Percentiles rank a stretch among this genome's conserved stretches.
These are phyloP conservation scores for Whalleya microplaca DNA, from an alignment of 2,329 filamentous ascomycete species.

Conservation along the genomic window DNA sequence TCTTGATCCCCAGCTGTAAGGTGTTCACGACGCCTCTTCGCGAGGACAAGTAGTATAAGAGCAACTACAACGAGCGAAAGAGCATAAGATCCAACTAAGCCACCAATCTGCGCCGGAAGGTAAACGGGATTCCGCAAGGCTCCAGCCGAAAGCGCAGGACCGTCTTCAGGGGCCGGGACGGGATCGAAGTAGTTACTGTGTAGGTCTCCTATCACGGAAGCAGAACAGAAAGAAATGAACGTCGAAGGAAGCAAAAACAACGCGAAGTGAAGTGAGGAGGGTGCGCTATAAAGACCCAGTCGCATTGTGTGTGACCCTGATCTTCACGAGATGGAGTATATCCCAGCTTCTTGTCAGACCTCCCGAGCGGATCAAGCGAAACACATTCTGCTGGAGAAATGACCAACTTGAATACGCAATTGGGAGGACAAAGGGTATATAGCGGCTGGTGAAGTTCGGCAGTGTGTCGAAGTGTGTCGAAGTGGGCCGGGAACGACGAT, in stretches of 20 bases:
- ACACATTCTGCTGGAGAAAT: constrained; percentile 54
- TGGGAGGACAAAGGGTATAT: constrained; percentile 58
- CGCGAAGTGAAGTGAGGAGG: constrained; percentile 32
- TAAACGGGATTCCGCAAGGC: constrained; percentile 64
- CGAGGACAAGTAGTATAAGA: constrained; percentile 63
- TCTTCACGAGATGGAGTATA: constrained; percentile 34
- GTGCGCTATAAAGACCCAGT: constrained; percentile 38
- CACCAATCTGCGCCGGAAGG: constrained; percentile 81
- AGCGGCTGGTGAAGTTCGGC: constrained; percentile 57
- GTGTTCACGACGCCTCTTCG: constrained; percentile 57
- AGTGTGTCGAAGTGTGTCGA: constrained; percentile 49
- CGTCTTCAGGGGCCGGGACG: constrained; percentile 63
- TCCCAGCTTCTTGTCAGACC: constrained; percentile 39
- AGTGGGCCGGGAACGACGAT: constrained; percentile 35
- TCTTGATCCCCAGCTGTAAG: constrained; percentile 57
- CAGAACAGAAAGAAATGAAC: constrained; percentile 34
- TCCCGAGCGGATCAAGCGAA: constrained; percentile 53
- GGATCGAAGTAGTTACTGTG: constrained; percentile 52
- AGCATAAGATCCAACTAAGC: constrained; percentile 83
- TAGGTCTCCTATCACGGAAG: constrained; percentile 30
- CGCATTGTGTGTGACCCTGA: constrained; percentile 40
- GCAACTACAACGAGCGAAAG: constrained; percentile 76
- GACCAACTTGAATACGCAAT: constrained; percentile 47
- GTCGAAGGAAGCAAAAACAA: constrained; percentile 30
- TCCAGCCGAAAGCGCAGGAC: constrained; percentile 60